Conservation (phyloP, 1,284 basidiomycete genomes). For the Trametes versicolor region DNA sequence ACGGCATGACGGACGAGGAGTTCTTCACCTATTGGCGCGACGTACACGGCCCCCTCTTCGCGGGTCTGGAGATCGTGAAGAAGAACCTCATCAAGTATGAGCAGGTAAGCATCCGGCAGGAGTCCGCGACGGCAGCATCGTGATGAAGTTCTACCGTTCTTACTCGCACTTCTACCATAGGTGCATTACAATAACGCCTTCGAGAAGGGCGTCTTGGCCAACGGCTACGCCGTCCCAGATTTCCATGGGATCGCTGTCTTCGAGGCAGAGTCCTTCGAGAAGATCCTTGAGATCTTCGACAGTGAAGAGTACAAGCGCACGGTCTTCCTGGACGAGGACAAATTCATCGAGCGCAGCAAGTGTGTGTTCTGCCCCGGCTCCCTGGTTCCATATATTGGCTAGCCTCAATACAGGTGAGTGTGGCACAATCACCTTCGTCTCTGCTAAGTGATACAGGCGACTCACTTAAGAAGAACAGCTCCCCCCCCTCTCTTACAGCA, state of each 20-base stretch:
- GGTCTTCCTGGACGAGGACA: conserved; percentile 32
- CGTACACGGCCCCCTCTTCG: conserved; percentile 36
- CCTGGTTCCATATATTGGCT: conserved; percentile 18
- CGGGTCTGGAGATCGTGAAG: conserved; percentile 35
- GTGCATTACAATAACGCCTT: conserved; percentile 33
- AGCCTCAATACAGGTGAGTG: neutral
- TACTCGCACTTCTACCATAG: conserved; percentile 5
- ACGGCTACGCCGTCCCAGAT: conserved; percentile 24
- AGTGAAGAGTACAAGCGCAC: conserved; percentile 34
- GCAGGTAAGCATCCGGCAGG: conserved; percentile 35
- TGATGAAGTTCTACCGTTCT: neutral
- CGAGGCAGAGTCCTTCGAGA: conserved; percentile 39
- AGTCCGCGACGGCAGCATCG: neutral
- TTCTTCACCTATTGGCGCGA: conserved; percentile 37
- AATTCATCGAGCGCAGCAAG: conserved; percentile 33
- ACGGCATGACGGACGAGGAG: conserved; percentile 28
- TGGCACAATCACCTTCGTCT: neutral
- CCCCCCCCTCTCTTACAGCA: no score
- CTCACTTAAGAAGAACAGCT: no score
- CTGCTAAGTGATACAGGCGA: conserved; percentile 17
- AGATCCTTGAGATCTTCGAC: conserved; percentile 36
- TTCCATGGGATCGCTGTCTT: conserved; percentile 36
- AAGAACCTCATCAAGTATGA: conserved; percentile 40
- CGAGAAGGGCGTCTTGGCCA: conserved; percentile 21
- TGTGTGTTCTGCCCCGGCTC: conserved; percentile 19